Evolutionary conservation across 75 land plant species (phyloP), one percentile per base, ranked within the genome.

Genomic region (Picea glauca): DNA sequence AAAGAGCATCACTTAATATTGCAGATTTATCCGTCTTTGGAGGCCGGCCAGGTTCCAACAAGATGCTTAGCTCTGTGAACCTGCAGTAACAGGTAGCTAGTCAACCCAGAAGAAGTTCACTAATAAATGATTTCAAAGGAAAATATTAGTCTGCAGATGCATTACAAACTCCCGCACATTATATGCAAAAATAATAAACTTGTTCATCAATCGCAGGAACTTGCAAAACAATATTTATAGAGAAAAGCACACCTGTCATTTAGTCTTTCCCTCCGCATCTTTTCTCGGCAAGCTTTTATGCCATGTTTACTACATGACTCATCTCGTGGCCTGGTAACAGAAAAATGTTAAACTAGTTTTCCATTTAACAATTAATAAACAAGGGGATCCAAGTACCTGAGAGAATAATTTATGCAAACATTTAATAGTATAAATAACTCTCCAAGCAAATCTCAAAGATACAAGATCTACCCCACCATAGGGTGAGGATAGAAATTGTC

Each of bases 261-360:
- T 38, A 95, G 84, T 43, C 82, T 84, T 62, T 96, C 97, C 67
- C 96, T 85, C 38, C 98, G 86, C 91, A 87, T 78, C 78, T 95
- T 95, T 78, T 95, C 98, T 58, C 97, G 88, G 79, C 92, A 91
- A 62, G 98, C 98, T 86, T 91, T 95, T 60, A 85, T 86, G 70
- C 89, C 83, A 76, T 90, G 79, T 46, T 76, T 81, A 75, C 83
- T 72, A 62, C 88, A 83, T 14, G 88, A 84, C 64, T 95, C 98
- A 74, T 88, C 60, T 78, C 91, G 87, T 17, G 76, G 54, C 81
- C 95, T 92, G 79, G 21, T 33, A 38, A 23, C 68, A 59, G 58
- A 4, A 56, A 60, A 68, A 20, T 32, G 17, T 56, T n/a, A 81
- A 32, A 33, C 58, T 57, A 59, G 20, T 70, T 40, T 70, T 70